Percentiles rank a stretch among this genome's conserved stretches.
Conservation (phyloP, 306 rosid species). For the Begonia loranthoides region DNA sequence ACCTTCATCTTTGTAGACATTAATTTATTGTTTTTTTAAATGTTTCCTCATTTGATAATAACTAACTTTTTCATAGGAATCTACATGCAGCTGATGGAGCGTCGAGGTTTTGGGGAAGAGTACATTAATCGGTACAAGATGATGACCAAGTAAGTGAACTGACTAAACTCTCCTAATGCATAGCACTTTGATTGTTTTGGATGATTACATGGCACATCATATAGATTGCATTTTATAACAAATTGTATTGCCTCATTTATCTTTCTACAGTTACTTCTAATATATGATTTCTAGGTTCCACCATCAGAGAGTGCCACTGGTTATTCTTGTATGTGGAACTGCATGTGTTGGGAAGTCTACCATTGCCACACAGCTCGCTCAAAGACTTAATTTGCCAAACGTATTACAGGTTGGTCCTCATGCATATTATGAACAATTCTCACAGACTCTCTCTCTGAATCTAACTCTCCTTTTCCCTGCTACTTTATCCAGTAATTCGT, state of each 20-base stretch:
- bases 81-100: slow-evolving; percentile 71
- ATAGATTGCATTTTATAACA: too few relatives aligned
- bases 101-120: slow-evolving; percentile 82
- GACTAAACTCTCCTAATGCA: background rate
- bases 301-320: slow-evolving; percentile 91
- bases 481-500: slow-evolving; percentile 1
- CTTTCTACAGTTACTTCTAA: slow-evolving; percentile 4
- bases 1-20: too few relatives aligned
- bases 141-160: slow-evolving; percentile 69
- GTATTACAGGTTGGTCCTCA: slow-evolving; percentile 63
- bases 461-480: slow-evolving; percentile 4
- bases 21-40: too few relatives aligned
- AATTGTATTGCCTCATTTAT: background rate
- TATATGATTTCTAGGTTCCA: slow-evolving; percentile 50
- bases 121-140: slow-evolving; percentile 77
- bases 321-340: slow-evolving; percentile 94
- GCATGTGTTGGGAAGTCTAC: slow-evolving; percentile 98
- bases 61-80: slow-evolving; percentile 14
- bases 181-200: too few relatives aligned
- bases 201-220: too few relatives aligned
- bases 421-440: slow-evolving; percentile 1
- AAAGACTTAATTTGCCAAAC: slow-evolving; percentile 89
- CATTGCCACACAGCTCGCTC: slow-evolving; percentile 93
- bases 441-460: slow-evolving; percentile 1
- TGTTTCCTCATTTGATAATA: slow-evolving; percentile 8